Evolutionary conservation across 306 rosid species (phyloP).

Genomic region (Citrullus amarus): DNA sequence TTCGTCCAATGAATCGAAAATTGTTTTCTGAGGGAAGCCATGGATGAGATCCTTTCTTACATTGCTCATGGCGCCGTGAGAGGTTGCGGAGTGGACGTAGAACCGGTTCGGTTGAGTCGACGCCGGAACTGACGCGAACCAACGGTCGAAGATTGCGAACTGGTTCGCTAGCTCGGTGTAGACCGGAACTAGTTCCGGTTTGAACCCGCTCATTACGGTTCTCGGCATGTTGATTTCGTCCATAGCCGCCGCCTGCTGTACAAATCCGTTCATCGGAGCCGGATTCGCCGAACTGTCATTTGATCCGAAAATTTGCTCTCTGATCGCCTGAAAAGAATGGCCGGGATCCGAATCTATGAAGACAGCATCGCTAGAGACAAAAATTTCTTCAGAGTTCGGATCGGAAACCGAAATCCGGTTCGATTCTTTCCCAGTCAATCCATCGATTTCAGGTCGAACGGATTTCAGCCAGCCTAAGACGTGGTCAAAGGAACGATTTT

Average conservation of each 20-base stretch:
- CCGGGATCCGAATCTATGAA: slow-evolving; percentile 78
- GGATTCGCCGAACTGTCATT: slow-evolving; percentile 23
- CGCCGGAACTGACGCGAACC: slow-evolving; percentile 92
- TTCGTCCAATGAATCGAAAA: slow-evolving; percentile 72
- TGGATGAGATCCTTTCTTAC: slow-evolving; percentile 62
- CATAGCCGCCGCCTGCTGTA: slow-evolving; percentile 58
- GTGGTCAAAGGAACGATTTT: slow-evolving; percentile 94
- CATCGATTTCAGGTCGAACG: slow-evolving; percentile 69
- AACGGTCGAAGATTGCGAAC: slow-evolving; percentile 60
- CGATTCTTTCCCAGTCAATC: slow-evolving; percentile 54
- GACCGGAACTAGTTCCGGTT: slow-evolving; percentile 48
- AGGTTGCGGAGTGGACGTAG: slow-evolving; percentile 88
- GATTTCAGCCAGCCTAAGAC: slow-evolving; percentile 71
- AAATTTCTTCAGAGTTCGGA: slow-evolving; percentile 26
- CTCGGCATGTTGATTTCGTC: slow-evolving; percentile 17
- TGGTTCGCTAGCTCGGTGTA: slow-evolving; percentile 51
- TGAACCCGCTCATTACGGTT: slow-evolving; percentile 84
- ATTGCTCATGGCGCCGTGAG: slow-evolving; percentile 86
- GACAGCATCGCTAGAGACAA: slow-evolving; percentile 45
- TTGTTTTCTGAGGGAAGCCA: slow-evolving; percentile 78
- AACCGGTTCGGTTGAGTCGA: slow-evolving; percentile 92
- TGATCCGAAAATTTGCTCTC: slow-evolving; percentile 85
- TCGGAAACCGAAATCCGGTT: slow-evolving; percentile 33
- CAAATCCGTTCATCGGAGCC: slow-evolving; percentile 82
- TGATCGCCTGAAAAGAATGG: slow-evolving; percentile 82